Conservation (phyloP, 2,329 filamentous ascomycete species). For the Hypoxylon sp. region DNA sequence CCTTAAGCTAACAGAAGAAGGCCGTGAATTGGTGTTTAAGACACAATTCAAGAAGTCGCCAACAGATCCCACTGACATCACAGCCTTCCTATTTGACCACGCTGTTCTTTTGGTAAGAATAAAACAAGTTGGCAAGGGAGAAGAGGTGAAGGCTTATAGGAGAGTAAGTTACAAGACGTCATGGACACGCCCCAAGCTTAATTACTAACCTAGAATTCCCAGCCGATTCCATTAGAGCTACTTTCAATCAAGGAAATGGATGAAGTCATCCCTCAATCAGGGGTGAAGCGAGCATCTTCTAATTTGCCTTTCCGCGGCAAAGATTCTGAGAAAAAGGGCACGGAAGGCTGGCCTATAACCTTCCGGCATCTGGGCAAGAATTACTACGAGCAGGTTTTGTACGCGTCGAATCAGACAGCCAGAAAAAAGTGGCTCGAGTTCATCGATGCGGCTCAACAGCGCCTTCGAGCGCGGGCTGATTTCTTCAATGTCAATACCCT, state of each 20-base stretch:
- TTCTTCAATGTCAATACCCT: constrained; percentile 85
- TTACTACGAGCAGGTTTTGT: constrained; percentile 92
- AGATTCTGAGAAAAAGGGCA: constrained; percentile 69
- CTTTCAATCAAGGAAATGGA: constrained; percentile 98
- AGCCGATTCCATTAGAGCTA: constrained; percentile 94
- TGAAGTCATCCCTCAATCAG: constrained; percentile 86
- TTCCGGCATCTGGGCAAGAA: constrained; percentile 97
- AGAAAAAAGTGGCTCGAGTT: constrained; percentile 97
- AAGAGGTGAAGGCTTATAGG: constrained; percentile 95
- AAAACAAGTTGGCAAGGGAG: constrained; percentile 91
- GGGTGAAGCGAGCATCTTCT: constrained; percentile 89
- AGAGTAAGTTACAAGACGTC: constrained; percentile 63
- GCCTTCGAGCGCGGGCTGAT: constrained; percentile 86
- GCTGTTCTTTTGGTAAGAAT: constrained; percentile 91
- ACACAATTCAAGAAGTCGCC: constrained; percentile 93
- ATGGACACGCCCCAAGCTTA: neutral
- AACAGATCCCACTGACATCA: constrained; percentile 89
- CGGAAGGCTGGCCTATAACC: constrained; percentile 91
- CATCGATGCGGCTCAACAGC: constrained; percentile 91
- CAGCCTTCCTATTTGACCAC: constrained; percentile 96
- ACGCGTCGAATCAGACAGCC: constrained; percentile 85
- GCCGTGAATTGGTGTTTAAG: constrained; percentile 94
- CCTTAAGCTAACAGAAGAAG: constrained; percentile 92
- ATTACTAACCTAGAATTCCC: constrained; percentile 34
- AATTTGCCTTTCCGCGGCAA: constrained; percentile 73